Percentiles rank a stretch among this genome's conserved stretches.
These are phyloP conservation scores for Eucalyptus polybractea DNA, from an alignment of 345 rosid species.

Conservation along the genomic window DNA sequence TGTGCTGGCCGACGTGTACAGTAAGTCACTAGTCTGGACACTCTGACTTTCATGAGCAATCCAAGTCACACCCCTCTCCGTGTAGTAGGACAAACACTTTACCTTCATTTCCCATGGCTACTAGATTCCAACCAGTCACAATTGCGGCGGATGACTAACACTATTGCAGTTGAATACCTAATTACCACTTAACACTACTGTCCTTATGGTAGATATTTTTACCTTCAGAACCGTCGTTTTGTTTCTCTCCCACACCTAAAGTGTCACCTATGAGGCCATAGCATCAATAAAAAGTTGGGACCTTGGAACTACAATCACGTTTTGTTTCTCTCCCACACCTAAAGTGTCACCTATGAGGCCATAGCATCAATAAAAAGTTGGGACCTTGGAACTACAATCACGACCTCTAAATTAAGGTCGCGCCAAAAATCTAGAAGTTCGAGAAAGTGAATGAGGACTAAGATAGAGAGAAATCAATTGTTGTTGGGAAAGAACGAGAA, in stretches of 20 bases:
- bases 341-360: not conserved
- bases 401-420: not conserved
- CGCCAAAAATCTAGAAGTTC: not conserved
- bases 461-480: not conserved
- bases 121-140: not conserved
- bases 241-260: not conserved
- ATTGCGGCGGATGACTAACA: not conserved
- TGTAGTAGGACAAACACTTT: not conserved
- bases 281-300: not conserved
- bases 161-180: not conserved
- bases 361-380: not conserved
- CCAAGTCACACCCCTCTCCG: not conserved
- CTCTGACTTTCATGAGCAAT: not conserved
- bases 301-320: no score
- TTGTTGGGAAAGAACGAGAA: not conserved
- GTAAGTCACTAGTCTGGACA: not conserved
- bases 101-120: not conserved
- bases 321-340: not conserved
- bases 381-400: not conserved
- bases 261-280: no score
- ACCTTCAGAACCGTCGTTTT: not conserved
- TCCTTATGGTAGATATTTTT: not conserved
- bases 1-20: not conserved
- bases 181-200: not conserved
- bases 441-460: not conserved